These are phyloP conservation scores for Alternaria incomplexa DNA, from an alignment of 2,329 filamentous ascomycete species.

Conservation along the genomic window DNA sequence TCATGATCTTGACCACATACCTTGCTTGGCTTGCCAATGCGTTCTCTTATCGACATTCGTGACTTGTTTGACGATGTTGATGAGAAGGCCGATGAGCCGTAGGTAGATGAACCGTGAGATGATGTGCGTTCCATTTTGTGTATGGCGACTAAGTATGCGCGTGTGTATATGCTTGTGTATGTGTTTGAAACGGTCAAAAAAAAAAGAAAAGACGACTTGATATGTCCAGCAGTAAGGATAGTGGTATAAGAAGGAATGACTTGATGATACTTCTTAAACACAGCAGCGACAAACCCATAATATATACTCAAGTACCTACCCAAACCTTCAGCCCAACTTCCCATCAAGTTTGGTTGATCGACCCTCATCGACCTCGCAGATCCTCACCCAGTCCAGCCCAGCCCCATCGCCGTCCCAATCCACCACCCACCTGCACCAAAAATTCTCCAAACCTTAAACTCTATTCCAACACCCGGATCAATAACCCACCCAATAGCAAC, in stretches of 20 bases:
- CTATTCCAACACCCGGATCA: neutral
- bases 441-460: neutral
- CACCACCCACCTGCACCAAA: neutral
- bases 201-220: neutral
- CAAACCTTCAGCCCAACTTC: neutral
- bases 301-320: neutral
- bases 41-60: neutral
- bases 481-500: neutral
- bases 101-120: neutral
- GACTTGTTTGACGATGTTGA: neutral
- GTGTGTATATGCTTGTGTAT: neutral
- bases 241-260: neutral
- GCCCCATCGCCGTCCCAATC: neutral
- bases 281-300: neutral
- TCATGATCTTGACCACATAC: too few species aligned
- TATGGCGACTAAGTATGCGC: neutral
- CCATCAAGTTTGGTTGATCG: neutral
- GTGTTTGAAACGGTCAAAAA: neutral
- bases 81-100: neutral
- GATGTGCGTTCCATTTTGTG: neutral
- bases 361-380: neutral
- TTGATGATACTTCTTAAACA: neutral
- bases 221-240: neutral
- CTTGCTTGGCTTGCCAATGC: neutral
- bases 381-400: neutral